Conservation (phyloP, 148 eudicot genomes). For the Amaranthus palmeri region DNA sequence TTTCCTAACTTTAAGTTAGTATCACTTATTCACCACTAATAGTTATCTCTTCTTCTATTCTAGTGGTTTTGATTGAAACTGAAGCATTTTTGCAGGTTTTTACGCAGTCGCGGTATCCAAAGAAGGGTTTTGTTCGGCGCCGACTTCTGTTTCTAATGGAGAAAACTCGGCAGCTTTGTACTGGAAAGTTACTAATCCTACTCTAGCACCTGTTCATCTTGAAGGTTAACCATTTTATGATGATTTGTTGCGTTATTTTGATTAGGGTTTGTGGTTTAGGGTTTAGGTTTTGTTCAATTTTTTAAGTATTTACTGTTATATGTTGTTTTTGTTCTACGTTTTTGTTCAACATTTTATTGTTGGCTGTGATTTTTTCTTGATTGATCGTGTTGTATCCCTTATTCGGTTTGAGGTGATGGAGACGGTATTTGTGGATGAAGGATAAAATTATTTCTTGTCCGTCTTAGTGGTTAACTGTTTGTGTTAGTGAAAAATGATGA, state of each 20-base stretch:
- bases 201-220: constrained; percentile 89
- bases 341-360: not conserved
- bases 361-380: too few species aligned
- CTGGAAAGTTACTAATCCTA: constrained; percentile 81
- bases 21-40: not conserved
- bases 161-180: constrained; percentile 39
- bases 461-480: too few species aligned
- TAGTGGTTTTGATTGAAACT: not conserved
- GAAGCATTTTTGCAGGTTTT: constrained; percentile 30
- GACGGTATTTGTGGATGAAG: too few species aligned
- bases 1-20: constrained; percentile 1
- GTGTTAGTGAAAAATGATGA: too few species aligned
- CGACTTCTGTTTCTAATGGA: constrained; percentile 22
- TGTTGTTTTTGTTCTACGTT: not conserved
- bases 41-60: not conserved
- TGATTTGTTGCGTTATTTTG: not conserved
- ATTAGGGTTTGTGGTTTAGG: not conserved
- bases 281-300: not conserved
- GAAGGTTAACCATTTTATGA: constrained; percentile 40
- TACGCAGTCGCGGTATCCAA: constrained; percentile 21
- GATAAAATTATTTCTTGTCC: too few species aligned
- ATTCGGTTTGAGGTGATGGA: too few species aligned
- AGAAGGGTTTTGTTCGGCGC: constrained; percentile 65
- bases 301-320: not conserved
- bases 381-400: too few species aligned